Base-by-base conservation (phyloP, 345 rosid genomes). In the Cardamine occulta region DNA sequence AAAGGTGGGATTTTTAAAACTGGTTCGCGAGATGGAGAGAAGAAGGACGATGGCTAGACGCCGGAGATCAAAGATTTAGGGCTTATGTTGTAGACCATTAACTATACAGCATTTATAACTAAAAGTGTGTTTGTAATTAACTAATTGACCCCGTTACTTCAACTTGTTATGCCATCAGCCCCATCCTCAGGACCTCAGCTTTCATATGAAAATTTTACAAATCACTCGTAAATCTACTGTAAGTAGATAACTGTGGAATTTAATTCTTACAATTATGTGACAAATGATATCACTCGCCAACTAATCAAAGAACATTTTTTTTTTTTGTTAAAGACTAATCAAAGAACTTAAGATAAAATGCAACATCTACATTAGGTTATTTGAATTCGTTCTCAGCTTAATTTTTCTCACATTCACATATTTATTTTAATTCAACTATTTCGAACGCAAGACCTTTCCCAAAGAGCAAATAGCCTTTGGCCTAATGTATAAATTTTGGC, bases 11-110 rank as follows among this genome's bases (percentile, higher is more conserved):
- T 34, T 32, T 49, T 63, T 3, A 18, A 7, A 42, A 69, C 54
- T 39, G 66, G 70, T 60, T 68, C 57, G 40, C 8, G 2, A 54
- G 70, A 35, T 74, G 49, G 44, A 23, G 73, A 39, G 61, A 18
- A 58, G 24, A 10, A 59, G 21, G 24, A 42, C 44, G 40, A 51
- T 70, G 57, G 63, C 17, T 12, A 31, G 63, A 31, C 60, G 45
- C 31, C 61, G 44, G 49, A 51, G 2, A 49, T 52, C 19, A 35
- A 26, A 66, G 79, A 57, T 49, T 74, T 66, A 75, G 73, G 79
- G 79, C 28, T 75, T 75, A 26, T 73, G 47, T 1, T 61, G 63
- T 39, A 18, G 62, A 26, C 68, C 45, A 5, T 0, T 1, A 63
- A 54, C 61, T 28, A 73, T 54, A 10, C 5, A 18, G 1, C 40